Percentiles rank a stretch among this genome's conserved stretches.
Evolutionary conservation across 2,329 filamentous ascomycete species (phyloP).

Genomic region (Waltergamsia citrina): DNA sequence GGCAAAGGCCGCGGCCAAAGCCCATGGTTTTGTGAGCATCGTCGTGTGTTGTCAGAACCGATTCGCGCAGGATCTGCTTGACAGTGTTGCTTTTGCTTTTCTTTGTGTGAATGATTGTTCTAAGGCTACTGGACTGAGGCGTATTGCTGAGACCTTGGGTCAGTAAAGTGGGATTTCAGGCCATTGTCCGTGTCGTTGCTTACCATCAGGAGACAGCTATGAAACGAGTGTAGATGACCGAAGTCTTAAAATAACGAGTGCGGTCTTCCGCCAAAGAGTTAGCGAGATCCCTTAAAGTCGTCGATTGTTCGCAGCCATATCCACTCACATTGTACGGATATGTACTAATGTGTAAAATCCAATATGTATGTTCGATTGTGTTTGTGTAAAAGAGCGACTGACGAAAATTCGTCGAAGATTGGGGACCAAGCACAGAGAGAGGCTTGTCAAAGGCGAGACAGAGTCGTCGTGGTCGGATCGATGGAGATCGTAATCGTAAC

Average conservation of each 20-base stretch:
- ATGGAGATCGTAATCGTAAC: slow-evolving; percentile 1
- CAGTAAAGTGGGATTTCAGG: no score
- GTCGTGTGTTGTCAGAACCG: slow-evolving; percentile 13
- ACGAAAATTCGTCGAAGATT: slow-evolving; percentile 37
- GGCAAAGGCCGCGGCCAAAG: slow-evolving; percentile 39
- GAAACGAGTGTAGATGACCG: slow-evolving; percentile 54
- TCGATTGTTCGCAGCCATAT: no score
- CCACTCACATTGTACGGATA: neutral
- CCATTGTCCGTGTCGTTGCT: no score
- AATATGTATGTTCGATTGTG: neutral
- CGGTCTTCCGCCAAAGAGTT: slow-evolving; percentile 15
- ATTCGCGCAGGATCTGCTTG: no score
- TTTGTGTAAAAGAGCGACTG: slow-evolving; percentile 35
- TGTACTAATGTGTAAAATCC: neutral
- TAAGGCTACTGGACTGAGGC: neutral
- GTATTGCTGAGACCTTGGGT: no score
- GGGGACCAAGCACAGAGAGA: no score
- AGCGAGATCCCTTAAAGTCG: neutral
- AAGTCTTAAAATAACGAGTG: slow-evolving; percentile 40
- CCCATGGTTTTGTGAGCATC: slow-evolving; percentile 39
- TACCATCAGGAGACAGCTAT: slow-evolving; percentile 37
- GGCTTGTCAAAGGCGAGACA: slow-evolving; percentile 5
- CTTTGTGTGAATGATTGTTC: neutral
- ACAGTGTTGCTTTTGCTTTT: no score
- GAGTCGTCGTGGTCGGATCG: slow-evolving; percentile 1